Evolutionary conservation across 306 rosid species (phyloP).

Genomic region (Canavalia gladiata): DNA sequence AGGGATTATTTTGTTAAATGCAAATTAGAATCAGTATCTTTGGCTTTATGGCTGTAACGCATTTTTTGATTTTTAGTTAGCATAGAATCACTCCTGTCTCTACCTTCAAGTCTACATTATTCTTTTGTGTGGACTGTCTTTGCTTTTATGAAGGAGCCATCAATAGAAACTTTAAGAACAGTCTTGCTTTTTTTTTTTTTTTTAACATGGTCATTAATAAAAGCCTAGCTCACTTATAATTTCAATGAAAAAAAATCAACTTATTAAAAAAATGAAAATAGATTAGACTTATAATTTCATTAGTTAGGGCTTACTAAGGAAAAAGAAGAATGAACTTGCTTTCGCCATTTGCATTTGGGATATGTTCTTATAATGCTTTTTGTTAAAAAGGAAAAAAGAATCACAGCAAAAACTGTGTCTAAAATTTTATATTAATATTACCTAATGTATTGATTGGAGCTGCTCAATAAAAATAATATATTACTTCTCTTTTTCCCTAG

Average conservation of each 20-base stretch:
- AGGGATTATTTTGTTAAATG: not conserved
- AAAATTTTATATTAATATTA: not conserved
- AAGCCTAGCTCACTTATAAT: not conserved
- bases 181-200: not conserved
- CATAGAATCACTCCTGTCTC: slow-evolving; percentile 12
- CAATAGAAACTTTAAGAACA: slow-evolving; percentile 9
- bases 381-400: not conserved
- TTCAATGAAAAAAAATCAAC: not conserved
- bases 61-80: not conserved
- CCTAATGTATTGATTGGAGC: not conserved
- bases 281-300: not conserved
- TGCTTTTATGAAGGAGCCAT: not conserved
- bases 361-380: slow-evolving; percentile 22
- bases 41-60: slow-evolving; percentile 37
- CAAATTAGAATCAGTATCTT: slow-evolving; percentile 24
- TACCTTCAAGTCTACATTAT: not conserved
- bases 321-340: slow-evolving; percentile 19
- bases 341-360: slow-evolving; percentile 45
- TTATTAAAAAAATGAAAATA: not conserved
- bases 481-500: not conserved
- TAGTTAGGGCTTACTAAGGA: too few relatives aligned
- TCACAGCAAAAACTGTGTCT: not conserved
- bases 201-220: not conserved
- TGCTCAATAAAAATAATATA: not conserved
- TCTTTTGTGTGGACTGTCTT: not conserved